Evolutionary conservation across 2,329 filamentous ascomycete species (phyloP).

Genomic region (Aspergillus hiratsukae): DNA sequence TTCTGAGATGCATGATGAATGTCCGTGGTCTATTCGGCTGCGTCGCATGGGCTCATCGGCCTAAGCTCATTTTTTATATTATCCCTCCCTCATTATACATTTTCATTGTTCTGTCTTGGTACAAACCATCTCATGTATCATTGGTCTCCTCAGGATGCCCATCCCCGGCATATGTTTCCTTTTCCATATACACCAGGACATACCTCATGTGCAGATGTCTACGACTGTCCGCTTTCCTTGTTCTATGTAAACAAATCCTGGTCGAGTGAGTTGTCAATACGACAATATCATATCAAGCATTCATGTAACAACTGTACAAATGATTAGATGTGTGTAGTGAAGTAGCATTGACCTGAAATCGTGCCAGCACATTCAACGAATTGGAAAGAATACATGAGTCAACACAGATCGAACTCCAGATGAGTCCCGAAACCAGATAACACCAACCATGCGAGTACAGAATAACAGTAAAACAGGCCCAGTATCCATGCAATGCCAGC

Average conservation of each 20-base stretch:
- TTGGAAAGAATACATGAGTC: not conserved
- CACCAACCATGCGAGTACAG: not conserved
- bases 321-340: not conserved
- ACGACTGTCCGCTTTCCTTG: not conserved
- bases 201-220: conserved; percentile 1
- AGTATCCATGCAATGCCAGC: not conserved
- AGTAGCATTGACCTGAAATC: not conserved
- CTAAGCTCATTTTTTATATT: conserved; percentile 3
- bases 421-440: not conserved
- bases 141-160: conserved; percentile 1
- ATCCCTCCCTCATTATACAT: not conserved
- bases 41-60: not conserved
- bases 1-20: conserved; percentile 9
- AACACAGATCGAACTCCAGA: too few relatives aligned
- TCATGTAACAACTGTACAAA: not conserved
- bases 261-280: not conserved
- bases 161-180: conserved; percentile 1
- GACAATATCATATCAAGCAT: not conserved
- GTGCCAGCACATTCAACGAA: not conserved
- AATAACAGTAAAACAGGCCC: not conserved
- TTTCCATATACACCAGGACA: conserved; percentile 6
- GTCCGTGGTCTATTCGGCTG: conserved; percentile 4
- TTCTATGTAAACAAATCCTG: not conserved
- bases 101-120: not conserved
- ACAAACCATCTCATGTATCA: not conserved